Evolutionary conservation across 1,139 yeast genomes (phyloP).

Genomic region (Diutina ranongensis): DNA sequence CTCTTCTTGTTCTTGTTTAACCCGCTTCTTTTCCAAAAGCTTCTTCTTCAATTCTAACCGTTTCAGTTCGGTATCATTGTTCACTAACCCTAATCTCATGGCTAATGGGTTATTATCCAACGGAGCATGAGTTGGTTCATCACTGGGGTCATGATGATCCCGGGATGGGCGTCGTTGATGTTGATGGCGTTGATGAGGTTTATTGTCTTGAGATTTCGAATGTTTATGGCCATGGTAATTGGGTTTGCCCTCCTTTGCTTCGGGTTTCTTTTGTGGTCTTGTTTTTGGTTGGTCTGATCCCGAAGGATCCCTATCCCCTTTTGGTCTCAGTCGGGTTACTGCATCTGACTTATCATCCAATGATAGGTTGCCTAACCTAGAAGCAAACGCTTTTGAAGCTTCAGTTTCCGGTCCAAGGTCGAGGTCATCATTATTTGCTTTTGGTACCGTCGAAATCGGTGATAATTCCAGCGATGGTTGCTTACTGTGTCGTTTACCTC

Average conservation of each 20-base stretch:
- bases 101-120: constrained; percentile 1
- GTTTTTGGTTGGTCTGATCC: too few relatives aligned
- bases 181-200: too few relatives aligned
- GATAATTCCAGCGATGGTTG: too few relatives aligned
- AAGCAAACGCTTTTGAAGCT: neutral
- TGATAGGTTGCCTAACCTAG: neutral
- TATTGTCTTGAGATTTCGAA: too few relatives aligned
- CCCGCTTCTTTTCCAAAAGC: neutral
- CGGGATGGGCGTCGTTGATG: neutral
- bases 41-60: neutral
- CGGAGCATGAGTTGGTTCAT: neutral
- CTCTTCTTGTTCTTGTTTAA: neutral
- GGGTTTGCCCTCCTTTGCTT: too few relatives aligned
- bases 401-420: neutral
- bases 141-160: neutral
- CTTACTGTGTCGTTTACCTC: too few relatives aligned
- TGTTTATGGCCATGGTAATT: too few relatives aligned
- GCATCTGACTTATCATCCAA: too few relatives aligned
- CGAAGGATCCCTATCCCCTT: too few relatives aligned
- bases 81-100: neutral
- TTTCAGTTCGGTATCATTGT: neutral
- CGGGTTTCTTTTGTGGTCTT: too few relatives aligned
- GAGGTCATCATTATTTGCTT: too few relatives aligned
- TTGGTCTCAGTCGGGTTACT: too few relatives aligned
- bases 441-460: neutral